A percentile compares a stretch with the other conserved stretches of the same genome.
phyloP scores from a whole-genome alignment of 345 rosid genomes.

The Citrus mangshanensis region DNA sequence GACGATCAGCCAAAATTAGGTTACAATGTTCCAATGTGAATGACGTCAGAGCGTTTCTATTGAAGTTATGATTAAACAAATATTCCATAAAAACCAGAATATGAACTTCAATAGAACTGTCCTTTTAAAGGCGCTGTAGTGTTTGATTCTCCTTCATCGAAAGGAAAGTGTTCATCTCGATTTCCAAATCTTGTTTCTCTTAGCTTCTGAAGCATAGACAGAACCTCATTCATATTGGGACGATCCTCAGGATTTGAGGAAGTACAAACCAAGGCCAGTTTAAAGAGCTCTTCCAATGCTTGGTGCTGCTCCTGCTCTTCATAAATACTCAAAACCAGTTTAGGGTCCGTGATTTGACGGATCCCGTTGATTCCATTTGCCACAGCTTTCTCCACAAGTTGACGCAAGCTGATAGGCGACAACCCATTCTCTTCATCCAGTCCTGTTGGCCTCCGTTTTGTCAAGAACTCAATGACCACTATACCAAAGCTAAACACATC shows the following conservation, averaged over 20 bases:
- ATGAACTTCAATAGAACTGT: no score
- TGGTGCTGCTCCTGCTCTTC: slow-evolving; percentile 26
- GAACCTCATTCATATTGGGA: slow-evolving; percentile 55
- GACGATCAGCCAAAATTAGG: no score
- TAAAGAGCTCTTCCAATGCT: slow-evolving; percentile 31
- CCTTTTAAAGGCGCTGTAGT: no score
- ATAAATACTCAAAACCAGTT: slow-evolving; percentile 2
- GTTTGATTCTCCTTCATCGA: no score
- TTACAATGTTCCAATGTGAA: no score
- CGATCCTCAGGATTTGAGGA: slow-evolving; percentile 60
- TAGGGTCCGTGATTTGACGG: slow-evolving; percentile 47
- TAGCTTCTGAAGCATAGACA: slow-evolving; percentile 45
- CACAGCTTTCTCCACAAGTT: slow-evolving; percentile 49
- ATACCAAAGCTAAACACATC: slow-evolving; percentile 84
- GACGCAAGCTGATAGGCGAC: slow-evolving; percentile 42
- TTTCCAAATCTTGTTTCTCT: slow-evolving; percentile 1
- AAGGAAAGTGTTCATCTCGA: not conserved
- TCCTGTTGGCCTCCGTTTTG: slow-evolving; percentile 75
- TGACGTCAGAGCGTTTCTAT: no score
- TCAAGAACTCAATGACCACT: slow-evolving; percentile 69
- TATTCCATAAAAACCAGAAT: no score
- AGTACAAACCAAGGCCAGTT: slow-evolving; percentile 63
- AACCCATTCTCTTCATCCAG: slow-evolving; percentile 40
- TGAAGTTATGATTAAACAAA: no score
- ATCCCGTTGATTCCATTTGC: slow-evolving; percentile 36